phyloP scores from a whole-genome alignment of 495 filamentous ascomycete species.

The Hypoxylon lienhwacheense region DNA sequence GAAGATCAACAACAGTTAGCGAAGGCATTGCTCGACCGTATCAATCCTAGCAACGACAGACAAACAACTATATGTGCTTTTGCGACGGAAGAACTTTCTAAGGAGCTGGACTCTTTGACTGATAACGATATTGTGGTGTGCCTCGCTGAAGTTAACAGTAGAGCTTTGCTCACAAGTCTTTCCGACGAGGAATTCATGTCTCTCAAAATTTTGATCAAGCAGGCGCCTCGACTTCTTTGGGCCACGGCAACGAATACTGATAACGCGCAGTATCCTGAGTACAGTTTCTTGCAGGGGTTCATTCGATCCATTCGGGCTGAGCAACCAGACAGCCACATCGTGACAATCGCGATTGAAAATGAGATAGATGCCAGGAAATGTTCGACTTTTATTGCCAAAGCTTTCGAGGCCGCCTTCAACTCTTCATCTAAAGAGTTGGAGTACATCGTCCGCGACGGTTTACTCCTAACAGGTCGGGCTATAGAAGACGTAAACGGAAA shows the following conservation, averaged over 20 bases:
- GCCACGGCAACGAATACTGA: slow-evolving; percentile 5
- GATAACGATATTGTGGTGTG: slow-evolving; percentile 1
- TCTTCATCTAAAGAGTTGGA: slow-evolving; percentile 7
- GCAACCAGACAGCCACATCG: slow-evolving; percentile 8
- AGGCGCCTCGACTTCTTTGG: slow-evolving; percentile 1
- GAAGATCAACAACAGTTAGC: not conserved
- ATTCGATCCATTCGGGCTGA: slow-evolving; percentile 5
- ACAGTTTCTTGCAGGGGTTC: slow-evolving; percentile 8
- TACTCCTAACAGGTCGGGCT: slow-evolving; percentile 2
- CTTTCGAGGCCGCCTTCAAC: not conserved
- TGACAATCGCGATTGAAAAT: slow-evolving; percentile 4
- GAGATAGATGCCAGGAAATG: not conserved
- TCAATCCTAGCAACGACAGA: not conserved
- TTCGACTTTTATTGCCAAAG: slow-evolving; percentile 1
- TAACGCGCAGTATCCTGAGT: slow-evolving; percentile 3
- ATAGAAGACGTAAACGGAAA: slow-evolving; percentile 3
- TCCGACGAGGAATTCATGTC: not conserved
- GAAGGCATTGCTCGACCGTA: not conserved
- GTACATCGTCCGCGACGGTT: slow-evolving; percentile 4
- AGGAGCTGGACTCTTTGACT: not conserved
- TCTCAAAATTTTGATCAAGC: not conserved
- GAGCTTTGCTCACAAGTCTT: not conserved
- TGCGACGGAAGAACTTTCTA: not conserved
- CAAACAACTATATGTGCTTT: not conserved
- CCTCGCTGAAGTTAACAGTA: slow-evolving; percentile 10